Conservation (phyloP, 768 basidiomycete genomes). For the Nevesoporus exiguus region DNA sequence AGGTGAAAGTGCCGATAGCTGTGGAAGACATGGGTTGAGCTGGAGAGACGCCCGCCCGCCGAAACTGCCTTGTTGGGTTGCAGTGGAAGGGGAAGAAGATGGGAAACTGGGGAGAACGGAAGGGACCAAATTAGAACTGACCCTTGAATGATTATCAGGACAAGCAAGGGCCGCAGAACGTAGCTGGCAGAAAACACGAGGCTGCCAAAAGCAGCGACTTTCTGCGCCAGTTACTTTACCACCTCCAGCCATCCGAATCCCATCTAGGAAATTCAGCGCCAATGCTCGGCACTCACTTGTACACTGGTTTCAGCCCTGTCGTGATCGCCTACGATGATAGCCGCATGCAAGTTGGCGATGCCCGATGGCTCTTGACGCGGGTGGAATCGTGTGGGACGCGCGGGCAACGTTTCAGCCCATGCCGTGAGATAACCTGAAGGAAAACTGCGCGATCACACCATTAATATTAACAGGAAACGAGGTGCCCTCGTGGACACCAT, state of each 20-base stretch:
- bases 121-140: constrained; percentile 25
- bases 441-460: constrained; percentile 25
- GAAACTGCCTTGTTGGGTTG: constrained; percentile 21
- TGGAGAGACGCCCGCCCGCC: constrained; percentile 16
- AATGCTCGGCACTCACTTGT: constrained; percentile 1
- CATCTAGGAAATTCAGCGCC: constrained; percentile 11
- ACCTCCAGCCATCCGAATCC: constrained; percentile 5
- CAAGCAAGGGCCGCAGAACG: constrained; percentile 15
- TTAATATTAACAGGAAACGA: constrained; percentile 21
- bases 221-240: constrained; percentile 27
- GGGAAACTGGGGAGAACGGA: constrained; percentile 15
- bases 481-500: constrained; percentile 28
- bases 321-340: background rate
- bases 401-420: constrained; percentile 11
- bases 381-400: constrained; percentile 9
- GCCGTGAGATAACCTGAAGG: constrained; percentile 14
- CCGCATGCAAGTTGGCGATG: background rate
- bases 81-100: constrained; percentile 15
- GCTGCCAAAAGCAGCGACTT: constrained; percentile 31
- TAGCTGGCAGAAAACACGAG: constrained; percentile 34
- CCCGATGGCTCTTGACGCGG: background rate
- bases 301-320: background rate
- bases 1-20: constrained; percentile 33
- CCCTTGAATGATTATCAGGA: constrained; percentile 34
- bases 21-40: constrained; percentile 29